These are phyloP conservation scores for Aspergillus puulaauensis DNA, from an alignment of 2,329 filamentous ascomycete genomes.

Conservation along the genomic window DNA sequence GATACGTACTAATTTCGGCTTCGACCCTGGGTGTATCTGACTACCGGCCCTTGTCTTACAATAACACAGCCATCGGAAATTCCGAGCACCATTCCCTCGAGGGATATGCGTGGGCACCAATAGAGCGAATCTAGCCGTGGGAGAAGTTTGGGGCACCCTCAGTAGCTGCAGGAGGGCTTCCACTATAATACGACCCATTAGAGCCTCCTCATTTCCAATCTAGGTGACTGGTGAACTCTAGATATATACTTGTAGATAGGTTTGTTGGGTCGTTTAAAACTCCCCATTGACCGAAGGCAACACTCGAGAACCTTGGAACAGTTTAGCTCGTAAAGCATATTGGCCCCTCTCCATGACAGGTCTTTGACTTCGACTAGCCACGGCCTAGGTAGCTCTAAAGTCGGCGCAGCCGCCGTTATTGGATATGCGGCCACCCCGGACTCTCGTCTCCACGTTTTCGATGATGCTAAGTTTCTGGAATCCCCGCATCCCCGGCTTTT, in stretches of 20 bases:
- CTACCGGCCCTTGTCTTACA: no score
- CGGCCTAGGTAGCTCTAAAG: background rate
- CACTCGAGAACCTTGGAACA: background rate
- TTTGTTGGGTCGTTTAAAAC: background rate
- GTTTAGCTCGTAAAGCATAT: background rate
- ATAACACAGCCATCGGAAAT: background rate
- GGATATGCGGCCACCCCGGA: background rate
- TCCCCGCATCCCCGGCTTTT: slow-evolving; percentile 7
- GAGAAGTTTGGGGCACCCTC: background rate
- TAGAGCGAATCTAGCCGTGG: background rate
- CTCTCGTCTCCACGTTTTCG: slow-evolving; percentile 3
- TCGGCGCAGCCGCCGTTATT: background rate
- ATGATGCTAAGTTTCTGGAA: background rate
- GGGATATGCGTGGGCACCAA: background rate
- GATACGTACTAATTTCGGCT: slow-evolving; percentile 37
- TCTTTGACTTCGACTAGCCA: slow-evolving; percentile 1
- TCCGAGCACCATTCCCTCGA: background rate
- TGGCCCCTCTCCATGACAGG: background rate
- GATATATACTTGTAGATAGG: background rate
- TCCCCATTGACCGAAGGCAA: background rate
- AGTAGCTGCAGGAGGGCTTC: background rate
- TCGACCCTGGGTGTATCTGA: background rate
- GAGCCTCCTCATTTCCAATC: background rate
- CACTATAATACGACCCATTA: background rate
- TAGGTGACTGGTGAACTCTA: background rate